These are phyloP conservation scores for Phylloporus sp. DNA, from an alignment of 768 basidiomycete genomes.

Conservation along the genomic window DNA sequence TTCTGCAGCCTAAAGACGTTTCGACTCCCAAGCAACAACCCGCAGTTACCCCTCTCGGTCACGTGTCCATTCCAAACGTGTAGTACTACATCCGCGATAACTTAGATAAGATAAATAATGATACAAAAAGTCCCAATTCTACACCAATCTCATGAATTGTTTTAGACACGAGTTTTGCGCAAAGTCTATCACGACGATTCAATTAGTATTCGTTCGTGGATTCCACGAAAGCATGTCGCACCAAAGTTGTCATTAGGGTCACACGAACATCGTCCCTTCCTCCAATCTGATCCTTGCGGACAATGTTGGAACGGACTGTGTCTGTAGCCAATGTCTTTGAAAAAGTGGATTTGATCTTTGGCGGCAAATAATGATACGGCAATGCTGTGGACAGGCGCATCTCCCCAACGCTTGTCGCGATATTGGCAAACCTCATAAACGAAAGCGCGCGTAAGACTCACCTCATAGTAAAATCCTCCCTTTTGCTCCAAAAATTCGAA, in stretches of 20 bases:
- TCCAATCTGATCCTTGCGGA: conserved; percentile 70
- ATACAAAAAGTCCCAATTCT: conserved; percentile 1
- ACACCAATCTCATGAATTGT: conserved; percentile 27
- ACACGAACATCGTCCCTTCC: conserved; percentile 84
- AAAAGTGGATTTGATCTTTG: conserved; percentile 92
- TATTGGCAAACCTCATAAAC: conserved; percentile 3
- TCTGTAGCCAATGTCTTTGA: conserved; percentile 89
- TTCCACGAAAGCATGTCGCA: conserved; percentile 29
- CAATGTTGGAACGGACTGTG: conserved; percentile 96
- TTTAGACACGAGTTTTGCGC: conserved; percentile 27
- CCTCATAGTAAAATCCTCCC: conserved; percentile 92
- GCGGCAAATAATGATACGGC: conserved; percentile 85
- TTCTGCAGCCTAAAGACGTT: not conserved
- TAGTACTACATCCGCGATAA: not conserved
- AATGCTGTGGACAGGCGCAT: conserved; percentile 89
- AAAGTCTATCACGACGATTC: conserved; percentile 16
- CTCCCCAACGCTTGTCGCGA: conserved; percentile 74
- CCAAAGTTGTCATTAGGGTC: conserved; percentile 71
- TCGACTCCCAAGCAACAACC: not conserved
- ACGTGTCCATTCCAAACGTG: not conserved
- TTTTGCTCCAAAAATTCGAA: conserved; percentile 76
- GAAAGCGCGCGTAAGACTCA: conserved; percentile 11
- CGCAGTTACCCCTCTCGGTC: conserved; percentile 2
- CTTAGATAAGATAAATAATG: not conserved
- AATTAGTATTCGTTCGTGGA: conserved; percentile 3